Conservation (phyloP, 345 rosid species). For the Eutrema japonicum region DNA sequence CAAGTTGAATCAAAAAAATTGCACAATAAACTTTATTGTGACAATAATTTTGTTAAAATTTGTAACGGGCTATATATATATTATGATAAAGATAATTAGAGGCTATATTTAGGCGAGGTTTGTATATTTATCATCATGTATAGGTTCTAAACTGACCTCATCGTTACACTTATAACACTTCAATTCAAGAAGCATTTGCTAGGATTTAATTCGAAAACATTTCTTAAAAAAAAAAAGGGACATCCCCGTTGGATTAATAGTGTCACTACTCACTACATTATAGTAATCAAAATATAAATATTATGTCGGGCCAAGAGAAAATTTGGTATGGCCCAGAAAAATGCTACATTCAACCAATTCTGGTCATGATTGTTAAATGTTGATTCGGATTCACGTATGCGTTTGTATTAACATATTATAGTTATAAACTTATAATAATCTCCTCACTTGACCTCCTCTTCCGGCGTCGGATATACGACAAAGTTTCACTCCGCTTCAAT, state of each 20-base stretch:
- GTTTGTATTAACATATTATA: neutral
- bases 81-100: neutral
- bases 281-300: neutral
- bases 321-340: slow-evolving; percentile 37
- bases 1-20: neutral
- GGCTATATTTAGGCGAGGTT: neutral
- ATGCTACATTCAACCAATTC: slow-evolving; percentile 26
- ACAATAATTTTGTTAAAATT: neutral
- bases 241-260: slow-evolving; percentile 14
- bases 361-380: slow-evolving; percentile 4
- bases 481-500: neutral
- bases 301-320: slow-evolving; percentile 24
- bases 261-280: slow-evolving; percentile 27
- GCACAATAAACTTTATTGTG: neutral
- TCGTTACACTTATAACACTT: neutral
- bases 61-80: neutral
- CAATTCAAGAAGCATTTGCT: neutral
- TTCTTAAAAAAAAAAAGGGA: neutral
- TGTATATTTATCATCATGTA: neutral
- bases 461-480: neutral
- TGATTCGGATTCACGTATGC: neutral
- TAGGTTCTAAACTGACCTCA: slow-evolving; percentile 6
- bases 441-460: neutral
- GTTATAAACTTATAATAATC: neutral
- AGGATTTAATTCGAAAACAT: neutral